Base-by-base conservation (phyloP, 768 basidiomycete genomes). In the Mycena venus region DNA sequence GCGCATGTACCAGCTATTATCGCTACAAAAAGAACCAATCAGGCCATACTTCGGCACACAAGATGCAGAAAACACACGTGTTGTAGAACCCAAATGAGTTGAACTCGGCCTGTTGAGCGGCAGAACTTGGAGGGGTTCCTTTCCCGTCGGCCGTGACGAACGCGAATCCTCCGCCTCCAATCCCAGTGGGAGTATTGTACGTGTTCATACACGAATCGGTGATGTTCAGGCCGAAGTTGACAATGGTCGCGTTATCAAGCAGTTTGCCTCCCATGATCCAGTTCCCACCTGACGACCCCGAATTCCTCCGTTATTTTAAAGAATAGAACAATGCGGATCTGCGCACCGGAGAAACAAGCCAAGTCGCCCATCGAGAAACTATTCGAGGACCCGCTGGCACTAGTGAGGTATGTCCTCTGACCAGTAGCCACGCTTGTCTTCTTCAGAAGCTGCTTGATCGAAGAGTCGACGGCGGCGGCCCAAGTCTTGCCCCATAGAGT, bases 371-470 rank as follows among this genome's bases (percentile, higher is more conserved):
- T 70, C 29, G 49, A 55, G 23, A 32, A 70, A 42, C 69, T 56
- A 31, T 70, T 70, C 17, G 69, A 56, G 38, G 49, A 17, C 0
- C 69, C 69, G 53, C 69, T 70, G 10, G 69, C 69, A 34, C 36
- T 70, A n/a, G 69, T 70, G 62, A 70, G 69, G 27, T 70, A 70
- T 9, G 69, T 70, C 38, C 69, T 21, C 47, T 70, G 69, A 14
- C 69, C 69, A n/a, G 69, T 70, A 6, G 69, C 69, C 27, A 63
- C 69, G 69, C 61, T 70, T 53, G 69, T 64, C 29, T 10, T 21
- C 62, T 70, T 70, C 21, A 70, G 69, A 38, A 70, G 69, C 61
- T 70, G 69, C 27, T 72, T 65, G 63, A 72, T 72, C 29, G 71
- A 63, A 0, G 71, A 72, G 63, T 72, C 71, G 15, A 72, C 64